Percentiles rank a stretch among this genome's conserved stretches.
Evolutionary conservation across 2,329 filamentous ascomycete species (phyloP).

Genomic region (Penicillium crustosum): DNA sequence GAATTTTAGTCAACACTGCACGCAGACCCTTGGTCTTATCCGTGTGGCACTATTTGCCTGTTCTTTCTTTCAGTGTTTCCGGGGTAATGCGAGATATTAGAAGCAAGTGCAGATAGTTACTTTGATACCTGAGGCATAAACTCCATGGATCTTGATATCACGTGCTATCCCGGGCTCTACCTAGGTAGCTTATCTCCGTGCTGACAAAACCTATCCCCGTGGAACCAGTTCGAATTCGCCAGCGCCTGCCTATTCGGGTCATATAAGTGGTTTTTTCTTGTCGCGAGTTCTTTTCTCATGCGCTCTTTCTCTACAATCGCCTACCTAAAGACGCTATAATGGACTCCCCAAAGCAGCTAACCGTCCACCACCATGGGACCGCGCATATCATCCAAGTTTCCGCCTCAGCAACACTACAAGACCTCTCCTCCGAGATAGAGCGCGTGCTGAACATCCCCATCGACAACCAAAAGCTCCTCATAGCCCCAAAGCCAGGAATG

Average conservation of each 20-base stretch:
- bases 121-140: neutral
- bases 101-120: too few species aligned
- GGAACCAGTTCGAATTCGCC: conserved; percentile 32
- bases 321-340: neutral
- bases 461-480: conserved; percentile 47
- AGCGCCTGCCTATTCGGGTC: conserved; percentile 16
- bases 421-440: conserved; percentile 40
- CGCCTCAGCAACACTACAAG: conserved; percentile 51
- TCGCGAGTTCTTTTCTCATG: neutral
- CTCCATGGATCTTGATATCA: neutral
- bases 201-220: conserved; percentile 36
- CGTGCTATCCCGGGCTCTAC: neutral
- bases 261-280: conserved; percentile 5
- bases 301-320: neutral
- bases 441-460: conserved; percentile 39
- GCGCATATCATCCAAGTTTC: conserved; percentile 51
- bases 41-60: too few species aligned
- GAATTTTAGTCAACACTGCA: too few species aligned
- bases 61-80: too few species aligned
- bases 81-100: too few species aligned
- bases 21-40: too few species aligned
- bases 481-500: conserved; percentile 49
- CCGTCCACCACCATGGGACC: conserved; percentile 57
- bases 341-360: conserved; percentile 41
- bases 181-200: conserved; percentile 33